Percentiles rank a stretch among this genome's conserved stretches.
phyloP scores from a whole-genome alignment of 768 basidiomycete genomes.

The Clavulina sp. region DNA sequence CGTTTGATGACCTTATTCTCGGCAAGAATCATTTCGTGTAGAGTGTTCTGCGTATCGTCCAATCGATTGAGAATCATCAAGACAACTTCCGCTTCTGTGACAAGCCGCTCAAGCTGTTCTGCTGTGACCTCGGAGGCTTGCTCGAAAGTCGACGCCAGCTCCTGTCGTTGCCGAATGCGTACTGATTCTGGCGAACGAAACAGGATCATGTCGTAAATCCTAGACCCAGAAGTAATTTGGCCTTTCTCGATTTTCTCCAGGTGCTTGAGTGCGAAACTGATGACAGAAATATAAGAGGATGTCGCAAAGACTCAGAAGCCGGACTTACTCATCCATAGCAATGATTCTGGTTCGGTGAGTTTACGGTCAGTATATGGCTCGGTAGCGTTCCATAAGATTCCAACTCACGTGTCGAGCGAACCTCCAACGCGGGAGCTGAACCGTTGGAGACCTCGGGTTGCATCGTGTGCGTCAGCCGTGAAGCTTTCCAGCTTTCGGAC shows the following conservation, averaged over 20 bases:
- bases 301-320: conserved; percentile 30
- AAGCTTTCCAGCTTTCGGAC: conserved; percentile 36
- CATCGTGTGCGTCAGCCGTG: conserved; percentile 40
- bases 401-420: conserved; percentile 49
- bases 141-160: conserved; percentile 22
- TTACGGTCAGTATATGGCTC: not conserved
- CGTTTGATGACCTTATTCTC: conserved; percentile 33
- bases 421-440: conserved; percentile 52
- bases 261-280: conserved; percentile 6
- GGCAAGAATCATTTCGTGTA: conserved; percentile 42
- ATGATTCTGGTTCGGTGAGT: conserved; percentile 32
- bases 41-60: conserved; percentile 37
- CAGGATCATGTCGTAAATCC: too few species aligned
- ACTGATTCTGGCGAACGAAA: too few species aligned
- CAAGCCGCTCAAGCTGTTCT: conserved; percentile 32
- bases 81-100: conserved; percentile 49
- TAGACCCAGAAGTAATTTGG: too few species aligned
- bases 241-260: conserved; percentile 16
- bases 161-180: too few species aligned
- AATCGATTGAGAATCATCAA: conserved; percentile 39
- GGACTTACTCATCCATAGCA: conserved; percentile 56
- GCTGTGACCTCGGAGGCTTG: conserved; percentile 19
- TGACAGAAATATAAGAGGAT: not conserved
- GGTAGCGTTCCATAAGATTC: not conserved
- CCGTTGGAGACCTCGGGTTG: conserved; percentile 41